These are phyloP conservation scores for Tolypocladium tropicale DNA, from an alignment of 2,329 filamentous ascomycete species.

Conservation along the genomic window DNA sequence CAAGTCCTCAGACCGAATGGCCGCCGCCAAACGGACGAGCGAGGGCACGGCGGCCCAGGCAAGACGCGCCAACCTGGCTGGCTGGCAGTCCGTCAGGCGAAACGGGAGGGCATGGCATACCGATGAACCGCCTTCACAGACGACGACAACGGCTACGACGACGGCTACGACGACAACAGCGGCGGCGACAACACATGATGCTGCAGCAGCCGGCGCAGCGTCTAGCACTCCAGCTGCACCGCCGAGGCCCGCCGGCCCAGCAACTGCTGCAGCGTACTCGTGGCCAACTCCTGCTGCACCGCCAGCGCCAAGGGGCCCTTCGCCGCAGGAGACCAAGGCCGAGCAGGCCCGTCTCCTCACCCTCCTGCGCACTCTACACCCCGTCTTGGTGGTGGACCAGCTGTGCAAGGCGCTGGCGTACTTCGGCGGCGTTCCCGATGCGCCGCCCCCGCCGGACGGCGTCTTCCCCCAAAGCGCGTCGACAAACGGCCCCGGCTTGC, in stretches of 20 bases:
- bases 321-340: conserved; percentile 39
- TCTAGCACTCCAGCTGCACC: background rate
- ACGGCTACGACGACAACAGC: background rate
- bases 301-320: background rate
- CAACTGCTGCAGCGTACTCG: background rate
- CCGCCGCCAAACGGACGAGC: conserved; percentile 49
- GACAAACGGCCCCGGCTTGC: conserved; percentile 44
- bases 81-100: conserved; percentile 40
- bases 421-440: conserved; percentile 50
- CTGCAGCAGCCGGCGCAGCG: background rate
- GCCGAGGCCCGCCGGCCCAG: background rate
- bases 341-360: conserved; percentile 51
- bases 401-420: conserved; percentile 53
- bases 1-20: conserved; percentile 37
- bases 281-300: background rate
- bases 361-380: conserved; percentile 44
- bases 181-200: background rate
- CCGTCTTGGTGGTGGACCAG: conserved; percentile 48
- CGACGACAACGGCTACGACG: background rate
- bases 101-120: conserved; percentile 25
- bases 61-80: conserved; percentile 41
- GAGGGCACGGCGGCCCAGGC: conserved; percentile 51
- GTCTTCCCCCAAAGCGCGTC: conserved; percentile 46
- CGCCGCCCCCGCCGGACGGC: conserved; percentile 38
- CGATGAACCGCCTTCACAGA: background rate